Base-by-base conservation (phyloP, 1,284 basidiomycete species). In the Wallemia mellicola region DNA sequence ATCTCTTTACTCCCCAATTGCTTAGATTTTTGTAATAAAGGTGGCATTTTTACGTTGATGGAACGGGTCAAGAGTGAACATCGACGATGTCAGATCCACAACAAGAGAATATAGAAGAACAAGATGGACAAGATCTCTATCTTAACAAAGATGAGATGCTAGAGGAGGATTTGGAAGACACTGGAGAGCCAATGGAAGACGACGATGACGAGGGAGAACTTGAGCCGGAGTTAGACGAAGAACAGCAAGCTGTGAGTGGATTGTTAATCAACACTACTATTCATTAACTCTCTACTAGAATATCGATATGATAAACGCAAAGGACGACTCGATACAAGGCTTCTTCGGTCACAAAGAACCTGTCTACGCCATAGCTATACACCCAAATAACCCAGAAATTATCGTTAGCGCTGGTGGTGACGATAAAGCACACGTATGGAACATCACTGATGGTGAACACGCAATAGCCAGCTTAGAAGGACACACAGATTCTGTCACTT, bases 381-480 rank as follows among this genome's bases (percentile, higher is more conserved):
- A 99, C 69, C 76, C 76, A 0, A 61, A 62, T 3, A 74, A 70
- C 65, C 88, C 91, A 0, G 80, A 81, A 28, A 74, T 96, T 28
- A 88, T 86, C 2, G 81, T 81, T 26, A 88, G 86, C 1, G 94
- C 94, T 28, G 92, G 89, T 30, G 89, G 94, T 71, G 94, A 98
- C 69, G 92, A 98, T 69, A 71, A 84, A 0, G 94, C 84, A 28
- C 95, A 87, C 72, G 78, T 99, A 65, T 99, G 88, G 83, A 81
- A 89, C 64, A 80, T 86, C 48, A 82, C 82, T 63, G 79, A 80
- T 55, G 86, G 87, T 17, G 79, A 84, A 64, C 38, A 48, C 38
- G 73, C 82, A 62, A 75, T 96, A 54, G 81, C 81, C 57, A 83
- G 81, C 68, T 76, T 98, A 58, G 82, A 81, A 0, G 92, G 92